Conservation (phyloP, 306 rosid genomes). For the Cicer judaicum region DNA sequence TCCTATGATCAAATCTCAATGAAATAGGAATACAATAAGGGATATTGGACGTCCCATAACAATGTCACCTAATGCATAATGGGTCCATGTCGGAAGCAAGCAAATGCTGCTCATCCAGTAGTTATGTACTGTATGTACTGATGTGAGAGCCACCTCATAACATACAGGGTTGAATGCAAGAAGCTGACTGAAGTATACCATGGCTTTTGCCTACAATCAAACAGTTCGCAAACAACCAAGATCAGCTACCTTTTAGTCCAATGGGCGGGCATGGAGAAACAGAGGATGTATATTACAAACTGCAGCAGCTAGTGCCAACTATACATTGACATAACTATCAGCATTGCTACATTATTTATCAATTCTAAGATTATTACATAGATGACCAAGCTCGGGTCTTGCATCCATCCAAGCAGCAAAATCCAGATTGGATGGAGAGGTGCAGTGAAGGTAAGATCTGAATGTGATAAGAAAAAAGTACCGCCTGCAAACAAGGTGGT, state of each 20-base stretch:
- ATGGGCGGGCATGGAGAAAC: neutral
- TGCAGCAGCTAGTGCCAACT: constrained; percentile 46
- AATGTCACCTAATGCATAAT: neutral
- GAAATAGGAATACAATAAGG: constrained; percentile 28
- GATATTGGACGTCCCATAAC: constrained; percentile 11
- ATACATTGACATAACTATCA: constrained; percentile 45
- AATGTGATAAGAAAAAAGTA: constrained; percentile 83
- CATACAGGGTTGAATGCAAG: constrained; percentile 43
- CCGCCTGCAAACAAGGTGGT: constrained; percentile 56
- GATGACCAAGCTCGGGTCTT: constrained; percentile 95
- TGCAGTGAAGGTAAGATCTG: constrained; percentile 82
- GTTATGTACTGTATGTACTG: constrained; percentile 16
- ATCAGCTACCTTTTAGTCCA: neutral
- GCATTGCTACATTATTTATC: constrained; percentile 62
- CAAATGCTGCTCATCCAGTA: constrained; percentile 36
- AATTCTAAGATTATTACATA: constrained; percentile 82
- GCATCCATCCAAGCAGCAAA: constrained; percentile 82
- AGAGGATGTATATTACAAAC: constrained; percentile 12
- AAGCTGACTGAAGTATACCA: constrained; percentile 12
- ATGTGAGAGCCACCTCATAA: constrained; percentile 32
- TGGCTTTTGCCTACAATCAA: constrained; percentile 22
- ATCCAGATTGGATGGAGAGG: constrained; percentile 51
- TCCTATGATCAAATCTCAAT: neutral
- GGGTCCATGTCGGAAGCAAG: constrained; percentile 7
- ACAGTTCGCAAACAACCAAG: constrained; percentile 1